Evolutionary conservation across 2,329 filamentous ascomycete genomes (phyloP).

Genomic region (Grosmannia clavigera): DNA sequence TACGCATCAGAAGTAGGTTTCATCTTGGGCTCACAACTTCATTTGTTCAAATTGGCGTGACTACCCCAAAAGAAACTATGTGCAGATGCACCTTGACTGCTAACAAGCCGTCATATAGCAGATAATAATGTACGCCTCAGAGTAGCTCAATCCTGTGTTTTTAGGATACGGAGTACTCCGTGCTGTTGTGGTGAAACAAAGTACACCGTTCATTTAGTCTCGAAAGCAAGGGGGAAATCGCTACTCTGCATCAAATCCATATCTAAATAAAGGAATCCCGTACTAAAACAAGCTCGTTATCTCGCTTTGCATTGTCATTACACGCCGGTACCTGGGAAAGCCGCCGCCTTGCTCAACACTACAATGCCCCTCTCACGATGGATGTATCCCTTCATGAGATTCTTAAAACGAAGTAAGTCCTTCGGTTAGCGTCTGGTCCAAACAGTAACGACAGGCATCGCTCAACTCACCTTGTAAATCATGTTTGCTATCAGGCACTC

Average conservation of each 20-base stretch:
- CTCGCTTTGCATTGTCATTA: slow-evolving; percentile 15
- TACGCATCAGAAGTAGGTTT: too few species aligned
- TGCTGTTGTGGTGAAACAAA: not conserved
- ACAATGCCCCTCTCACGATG: slow-evolving; percentile 80
- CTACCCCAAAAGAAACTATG: not conserved
- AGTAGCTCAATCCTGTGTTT: too few species aligned
- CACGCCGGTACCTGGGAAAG: slow-evolving; percentile 81
- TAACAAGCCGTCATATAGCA: too few species aligned
- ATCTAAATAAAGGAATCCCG: not conserved
- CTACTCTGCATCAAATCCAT: not conserved
- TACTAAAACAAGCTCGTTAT: not conserved
- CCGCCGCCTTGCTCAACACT: slow-evolving; percentile 82
- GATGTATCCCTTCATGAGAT: slow-evolving; percentile 96
- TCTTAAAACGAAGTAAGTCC: slow-evolving; percentile 34
- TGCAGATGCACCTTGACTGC: too few species aligned
- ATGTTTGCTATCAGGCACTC: slow-evolving; percentile 92
- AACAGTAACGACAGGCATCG: not conserved
- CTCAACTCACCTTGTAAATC: slow-evolving; percentile 81
- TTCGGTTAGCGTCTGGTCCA: not conserved
- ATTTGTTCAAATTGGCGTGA: not conserved
- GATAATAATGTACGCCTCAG: too few species aligned
- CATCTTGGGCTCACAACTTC: not conserved
- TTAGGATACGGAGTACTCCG: too few species aligned
- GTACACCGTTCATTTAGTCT: not conserved
- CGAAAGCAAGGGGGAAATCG: not conserved